Base-by-base conservation (phyloP, 306 rosid species). In the Leucaena leucocephala region DNA sequence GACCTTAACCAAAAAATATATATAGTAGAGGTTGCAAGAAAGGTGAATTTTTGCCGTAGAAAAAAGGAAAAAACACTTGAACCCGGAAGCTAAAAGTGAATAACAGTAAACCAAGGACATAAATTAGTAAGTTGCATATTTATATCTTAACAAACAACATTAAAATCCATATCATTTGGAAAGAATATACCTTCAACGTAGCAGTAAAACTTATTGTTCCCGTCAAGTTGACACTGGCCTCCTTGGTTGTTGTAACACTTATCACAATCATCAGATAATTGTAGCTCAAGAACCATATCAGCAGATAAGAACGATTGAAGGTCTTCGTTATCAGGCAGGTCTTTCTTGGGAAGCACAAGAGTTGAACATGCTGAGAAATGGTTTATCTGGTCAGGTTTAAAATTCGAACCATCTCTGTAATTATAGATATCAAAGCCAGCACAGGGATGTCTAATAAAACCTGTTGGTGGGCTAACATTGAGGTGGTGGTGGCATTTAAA, bases 321-420 rank as follows among this genome's bases (percentile, higher is more conserved):
- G 36, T 75, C 42, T 8, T 2, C 1, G 64, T 50, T 65, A 72
- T 85, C 77, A 13, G 80, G 8, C 10, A 3, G 0, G 45, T 71
- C 82, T 75, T 81, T 75, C 1, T 9, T 0, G 11, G 83, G 58
- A 66, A 77, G 61, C 39, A 55, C 71, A 65, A 86, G 8, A 39
- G 52, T n/a, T 11, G 76, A 38, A 77, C 88, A 85, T 7, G 78
- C 15, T 11, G 85, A n/a, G 72, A 85, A 85, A 43, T 10, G 0
- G 1, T 8, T 55, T 19, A 0, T 3, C 2, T 33, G n/a, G 67
- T 4, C n/a, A 12, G 38, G 7, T 2, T 12, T 33, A 27, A 27
- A 27, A 33, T 33, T 4, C 13, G 17, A 1, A 8, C 4, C n/a
- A 13, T 8, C 13, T 0, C 15, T 22, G 64, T 61, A 33, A n/a